A percentile compares a stretch with the other conserved stretches of the same genome.
Evolutionary conservation across 2,329 filamentous ascomycete species (phyloP).

Genomic region (Cylindrodendrum hubeiense): DNA sequence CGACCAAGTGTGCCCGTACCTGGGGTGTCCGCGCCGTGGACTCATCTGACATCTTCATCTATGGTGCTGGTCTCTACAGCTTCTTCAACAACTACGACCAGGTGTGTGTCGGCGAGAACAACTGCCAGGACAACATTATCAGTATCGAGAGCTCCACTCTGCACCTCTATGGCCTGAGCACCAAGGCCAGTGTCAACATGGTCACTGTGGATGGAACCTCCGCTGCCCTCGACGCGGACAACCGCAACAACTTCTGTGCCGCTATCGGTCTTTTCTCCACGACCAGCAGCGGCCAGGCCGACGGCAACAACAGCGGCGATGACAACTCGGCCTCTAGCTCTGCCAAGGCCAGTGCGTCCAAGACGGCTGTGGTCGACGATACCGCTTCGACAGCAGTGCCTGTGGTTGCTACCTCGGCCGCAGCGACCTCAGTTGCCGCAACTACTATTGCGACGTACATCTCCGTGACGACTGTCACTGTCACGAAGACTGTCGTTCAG

Average conservation of each 20-base stretch:
- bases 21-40: constrained; percentile 81
- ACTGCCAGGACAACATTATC: constrained; percentile 84
- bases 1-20: constrained; percentile 75
- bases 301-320: neutral
- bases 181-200: constrained; percentile 82
- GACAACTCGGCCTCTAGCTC: neutral
- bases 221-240: constrained; percentile 68
- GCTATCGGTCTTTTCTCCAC: constrained; percentile 60
- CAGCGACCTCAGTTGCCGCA: neutral
- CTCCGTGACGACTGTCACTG: constrained; percentile 29
- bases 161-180: constrained; percentile 77
- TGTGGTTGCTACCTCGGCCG: neutral
- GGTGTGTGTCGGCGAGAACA: constrained; percentile 73
- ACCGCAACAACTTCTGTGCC: constrained; percentile 75
- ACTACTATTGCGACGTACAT: constrained; percentile 11
- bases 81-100: constrained; percentile 89
- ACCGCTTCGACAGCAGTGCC: neutral
- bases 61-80: constrained; percentile 81
- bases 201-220: constrained; percentile 70
- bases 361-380: neutral
- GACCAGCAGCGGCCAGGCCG: constrained; percentile 24
- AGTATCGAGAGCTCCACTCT: constrained; percentile 77
- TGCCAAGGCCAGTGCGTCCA: neutral
- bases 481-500: constrained; percentile 37
- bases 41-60: constrained; percentile 76